phyloP scores from a whole-genome alignment of 179 eudicot species.

The Gypsophila paniculata region DNA sequence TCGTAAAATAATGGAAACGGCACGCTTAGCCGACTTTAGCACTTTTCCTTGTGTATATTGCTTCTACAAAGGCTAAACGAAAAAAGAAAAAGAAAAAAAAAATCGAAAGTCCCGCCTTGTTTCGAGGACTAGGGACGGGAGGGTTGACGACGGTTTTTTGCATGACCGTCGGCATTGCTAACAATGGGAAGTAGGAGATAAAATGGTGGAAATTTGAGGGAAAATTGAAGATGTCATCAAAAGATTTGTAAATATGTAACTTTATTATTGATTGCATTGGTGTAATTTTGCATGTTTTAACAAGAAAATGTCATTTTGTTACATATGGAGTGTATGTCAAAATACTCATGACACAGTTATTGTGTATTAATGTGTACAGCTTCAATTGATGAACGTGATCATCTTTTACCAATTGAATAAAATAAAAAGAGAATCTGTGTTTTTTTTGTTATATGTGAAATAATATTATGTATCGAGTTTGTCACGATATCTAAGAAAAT shows the following conservation, averaged over 20 bases:
- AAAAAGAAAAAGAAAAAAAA: background rate
- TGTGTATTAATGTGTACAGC: background rate
- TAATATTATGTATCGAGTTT: too few species aligned
- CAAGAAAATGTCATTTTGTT: background rate
- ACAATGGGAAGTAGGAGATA: background rate
- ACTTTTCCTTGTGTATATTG: conserved; percentile 6
- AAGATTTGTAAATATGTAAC: conserved; percentile 18
- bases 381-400: background rate
- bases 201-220: background rate
- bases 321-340: background rate
- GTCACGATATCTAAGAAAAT: too few species aligned
- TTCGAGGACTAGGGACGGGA: background rate
- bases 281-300: background rate
- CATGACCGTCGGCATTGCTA: background rate
- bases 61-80: background rate
- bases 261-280: background rate
- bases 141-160: background rate
- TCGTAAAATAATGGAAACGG: conserved; percentile 31
- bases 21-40: background rate
- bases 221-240: background rate
- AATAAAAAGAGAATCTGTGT: too few species aligned
- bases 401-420: too few species aligned
- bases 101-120: background rate
- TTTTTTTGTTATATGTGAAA: too few species aligned
- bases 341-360: background rate